These are phyloP conservation scores for Colletotrichum godetiae DNA, from an alignment of 2,329 filamentous ascomycete genomes.

Conservation along the genomic window DNA sequence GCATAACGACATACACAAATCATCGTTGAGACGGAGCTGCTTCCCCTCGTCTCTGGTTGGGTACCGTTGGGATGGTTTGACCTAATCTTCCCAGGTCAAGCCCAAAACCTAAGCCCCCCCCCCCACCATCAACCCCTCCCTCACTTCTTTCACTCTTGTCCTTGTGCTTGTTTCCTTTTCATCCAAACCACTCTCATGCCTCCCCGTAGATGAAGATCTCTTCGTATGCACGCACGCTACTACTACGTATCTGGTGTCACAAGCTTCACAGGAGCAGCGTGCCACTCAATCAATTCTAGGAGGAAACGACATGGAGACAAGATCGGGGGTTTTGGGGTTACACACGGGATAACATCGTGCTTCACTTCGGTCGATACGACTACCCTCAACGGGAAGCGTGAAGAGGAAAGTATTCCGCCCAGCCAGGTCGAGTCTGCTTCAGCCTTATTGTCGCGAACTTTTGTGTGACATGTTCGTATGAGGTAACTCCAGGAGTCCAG, in stretches of 20 bases:
- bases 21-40: background rate
- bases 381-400: background rate
- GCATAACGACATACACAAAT: background rate
- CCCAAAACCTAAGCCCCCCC: background rate
- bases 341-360: background rate
- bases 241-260: background rate
- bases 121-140: background rate
- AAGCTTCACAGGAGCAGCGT: background rate
- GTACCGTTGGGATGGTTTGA: background rate
- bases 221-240: background rate
- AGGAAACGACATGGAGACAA: background rate
- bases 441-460: background rate
- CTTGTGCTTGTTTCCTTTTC: background rate
- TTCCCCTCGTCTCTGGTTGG: background rate
- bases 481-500: no score
- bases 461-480: no score
- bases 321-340: background rate
- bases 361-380: background rate
- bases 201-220: background rate
- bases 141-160: background rate
- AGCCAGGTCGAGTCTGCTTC: background rate
- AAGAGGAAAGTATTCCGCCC: background rate
- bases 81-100: background rate
- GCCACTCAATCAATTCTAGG: background rate
- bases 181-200: background rate